phyloP scores from a whole-genome alignment of 2,329 filamentous ascomycete genomes.

The Claviceps spartinae region DNA sequence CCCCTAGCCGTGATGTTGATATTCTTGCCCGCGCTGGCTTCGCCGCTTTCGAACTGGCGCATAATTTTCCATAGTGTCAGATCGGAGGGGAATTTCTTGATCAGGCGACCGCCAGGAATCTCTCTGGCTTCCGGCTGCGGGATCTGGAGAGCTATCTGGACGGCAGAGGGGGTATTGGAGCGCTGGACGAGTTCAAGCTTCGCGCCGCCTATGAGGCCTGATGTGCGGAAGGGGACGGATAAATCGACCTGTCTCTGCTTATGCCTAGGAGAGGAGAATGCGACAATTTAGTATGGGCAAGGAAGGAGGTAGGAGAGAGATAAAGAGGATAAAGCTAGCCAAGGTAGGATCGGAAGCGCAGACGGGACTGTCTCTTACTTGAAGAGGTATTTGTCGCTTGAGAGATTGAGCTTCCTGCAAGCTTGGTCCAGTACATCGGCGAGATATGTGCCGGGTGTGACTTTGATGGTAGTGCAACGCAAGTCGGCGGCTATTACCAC shows the following conservation, averaged over 20 bases:
- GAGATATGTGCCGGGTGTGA: slow-evolving; percentile 65
- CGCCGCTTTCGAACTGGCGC: slow-evolving; percentile 74
- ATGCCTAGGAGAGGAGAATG: slow-evolving; percentile 36
- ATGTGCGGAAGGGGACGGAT: slow-evolving; percentile 68
- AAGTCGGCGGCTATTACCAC: slow-evolving; percentile 74
- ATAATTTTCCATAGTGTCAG: slow-evolving; percentile 82
- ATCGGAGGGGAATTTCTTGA: slow-evolving; percentile 77
- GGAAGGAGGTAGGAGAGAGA: neutral
- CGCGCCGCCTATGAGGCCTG: slow-evolving; percentile 70
- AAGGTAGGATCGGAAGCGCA: no score
- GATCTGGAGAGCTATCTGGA: slow-evolving; percentile 81
- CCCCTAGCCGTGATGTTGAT: slow-evolving; percentile 78
- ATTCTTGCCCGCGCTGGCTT: slow-evolving; percentile 43
- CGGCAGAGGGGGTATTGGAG: slow-evolving; percentile 70
- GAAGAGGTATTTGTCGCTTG: slow-evolving; percentile 60
- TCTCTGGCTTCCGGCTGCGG: slow-evolving; percentile 55
- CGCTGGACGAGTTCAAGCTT: slow-evolving; percentile 84
- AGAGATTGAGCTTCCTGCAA: slow-evolving; percentile 65
- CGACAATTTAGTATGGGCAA: neutral
- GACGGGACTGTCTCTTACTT: slow-evolving; percentile 42
- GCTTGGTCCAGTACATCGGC: slow-evolving; percentile 80
- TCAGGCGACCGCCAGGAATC: slow-evolving; percentile 52
- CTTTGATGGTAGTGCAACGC: slow-evolving; percentile 68
- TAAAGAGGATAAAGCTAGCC: no score
- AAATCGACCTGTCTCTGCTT: slow-evolving; percentile 80